phyloP scores from a whole-genome alignment of 768 basidiomycete genomes.

The Coprinopsis cinerea region DNA sequence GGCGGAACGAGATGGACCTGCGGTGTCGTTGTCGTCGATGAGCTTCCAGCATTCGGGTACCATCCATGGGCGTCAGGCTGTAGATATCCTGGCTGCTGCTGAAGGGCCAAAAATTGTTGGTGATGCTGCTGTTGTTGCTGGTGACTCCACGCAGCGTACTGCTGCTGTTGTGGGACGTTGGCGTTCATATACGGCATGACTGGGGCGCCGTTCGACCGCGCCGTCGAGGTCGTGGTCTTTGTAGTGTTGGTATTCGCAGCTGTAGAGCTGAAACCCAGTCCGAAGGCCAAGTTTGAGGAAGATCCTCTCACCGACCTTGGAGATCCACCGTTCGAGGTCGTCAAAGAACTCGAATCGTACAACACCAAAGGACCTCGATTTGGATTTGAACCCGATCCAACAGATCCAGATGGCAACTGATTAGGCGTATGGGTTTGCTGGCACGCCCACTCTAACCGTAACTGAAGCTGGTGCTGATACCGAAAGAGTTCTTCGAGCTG shows the following conservation, averaged over 20 bases:
- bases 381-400: no score
- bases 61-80: conserved; percentile 1
- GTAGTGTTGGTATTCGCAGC: background rate
- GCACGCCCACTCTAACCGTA: no score
- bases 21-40: background rate
- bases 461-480: no score
- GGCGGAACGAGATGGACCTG: background rate
- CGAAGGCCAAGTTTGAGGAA: no score
- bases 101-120: background rate
- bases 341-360: no score
- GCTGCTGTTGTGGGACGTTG: background rate
- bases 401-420: no score
- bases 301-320: no score
- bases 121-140: background rate
- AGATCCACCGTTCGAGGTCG: no score
- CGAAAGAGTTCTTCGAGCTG: no score
- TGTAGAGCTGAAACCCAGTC: background rate
- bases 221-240: background rate
- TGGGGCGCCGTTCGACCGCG: background rate
- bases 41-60: background rate
- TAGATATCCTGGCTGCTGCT: background rate
- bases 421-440: no score
- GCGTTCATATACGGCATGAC: background rate
- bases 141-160: no score
- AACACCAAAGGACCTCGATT: no score